Evolutionary conservation across 306 rosid species (phyloP), one percentile per base, ranked within the genome.

Genomic region (Senna tora): DNA sequence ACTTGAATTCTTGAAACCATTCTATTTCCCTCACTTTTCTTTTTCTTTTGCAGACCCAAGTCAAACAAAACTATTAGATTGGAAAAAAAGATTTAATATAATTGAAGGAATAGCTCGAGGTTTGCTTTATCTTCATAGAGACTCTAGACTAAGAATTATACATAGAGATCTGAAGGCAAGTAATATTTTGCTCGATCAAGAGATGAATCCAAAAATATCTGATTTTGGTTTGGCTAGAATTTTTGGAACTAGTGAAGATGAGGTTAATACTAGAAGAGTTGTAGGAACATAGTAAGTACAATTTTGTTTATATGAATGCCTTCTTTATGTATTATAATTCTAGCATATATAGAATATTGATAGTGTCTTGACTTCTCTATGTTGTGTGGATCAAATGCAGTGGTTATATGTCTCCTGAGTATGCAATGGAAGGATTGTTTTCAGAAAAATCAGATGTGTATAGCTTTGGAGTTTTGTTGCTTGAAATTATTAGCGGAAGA

Each of bases 151-250:
- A 51, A 74, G 57, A 46, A 82, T 78, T 11, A 78, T 82, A 33
- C 75, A 74, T 4, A 78, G 80, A 57, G 86, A 78, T 74, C 5
- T 82, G 5, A 78, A 77, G 61, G 69, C 72, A 56, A 82, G 83
- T 42, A 82, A 78, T 67, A 78, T 82, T 57, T 74, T 82, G 45
- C 39, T 82, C 0, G 80, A 82, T 64, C 72, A 0, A 14, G 74
- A 81, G 13, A 45, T 77, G 74, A 77, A 77, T 68, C 76, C 79
- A 54, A 77, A 81, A 62, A 81, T 81, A 22, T 77, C 76, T 28
- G 74, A 81, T 13, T 77, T 77, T 45, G 79, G 85, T 54, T 25
- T 81, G 45, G 85, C 82, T 0, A 81, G 66, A 73, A 77, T 77
- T 72, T 72, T 72, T 13, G 49, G 32, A 67, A 39, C 76, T 4